These are phyloP conservation scores for Saccharum spontaneum DNA, from an alignment of 176 grass and related monocot species.

Conservation along the genomic window DNA sequence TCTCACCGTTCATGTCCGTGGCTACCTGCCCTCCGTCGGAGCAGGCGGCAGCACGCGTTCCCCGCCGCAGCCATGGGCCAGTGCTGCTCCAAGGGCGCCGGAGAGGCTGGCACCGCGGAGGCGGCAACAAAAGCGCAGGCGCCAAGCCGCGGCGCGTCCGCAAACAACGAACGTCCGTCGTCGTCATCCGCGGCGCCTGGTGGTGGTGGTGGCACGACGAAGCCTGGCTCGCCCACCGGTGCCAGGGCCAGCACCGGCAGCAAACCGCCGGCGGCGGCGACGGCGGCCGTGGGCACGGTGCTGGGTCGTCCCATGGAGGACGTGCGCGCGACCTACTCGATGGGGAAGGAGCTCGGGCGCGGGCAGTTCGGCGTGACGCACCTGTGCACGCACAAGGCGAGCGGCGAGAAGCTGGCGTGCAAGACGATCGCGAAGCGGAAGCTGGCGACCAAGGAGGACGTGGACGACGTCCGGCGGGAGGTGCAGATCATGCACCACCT, in stretches of 20 bases:
- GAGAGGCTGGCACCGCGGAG: neutral
- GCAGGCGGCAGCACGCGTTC: slow-evolving; percentile 37
- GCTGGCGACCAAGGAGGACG: slow-evolving; percentile 54
- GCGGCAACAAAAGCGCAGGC: neutral
- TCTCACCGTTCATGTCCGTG: slow-evolving; percentile 21
- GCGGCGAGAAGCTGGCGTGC: slow-evolving; percentile 72
- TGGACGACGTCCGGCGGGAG: slow-evolving; percentile 72
- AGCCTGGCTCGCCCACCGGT: slow-evolving; percentile 19
- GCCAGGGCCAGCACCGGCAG: slow-evolving; percentile 6
- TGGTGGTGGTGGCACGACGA: neutral
- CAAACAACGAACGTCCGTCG: neutral
- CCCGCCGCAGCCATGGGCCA: slow-evolving; percentile 54
- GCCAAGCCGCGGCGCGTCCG: neutral
- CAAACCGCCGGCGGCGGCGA: slow-evolving; percentile 28
- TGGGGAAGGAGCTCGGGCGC: slow-evolving; percentile 87
- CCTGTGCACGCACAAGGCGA: slow-evolving; percentile 69
- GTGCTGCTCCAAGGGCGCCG: slow-evolving; percentile 55
- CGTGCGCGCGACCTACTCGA: slow-evolving; percentile 43
- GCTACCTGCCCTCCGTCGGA: slow-evolving; percentile 38
- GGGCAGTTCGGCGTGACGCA: slow-evolving; percentile 90
- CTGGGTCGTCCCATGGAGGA: slow-evolving; percentile 75
- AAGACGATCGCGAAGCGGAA: slow-evolving; percentile 87
- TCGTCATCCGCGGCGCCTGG: neutral
- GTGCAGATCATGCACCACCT: slow-evolving; percentile 91
- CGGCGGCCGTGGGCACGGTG: slow-evolving; percentile 51